Evolutionary conservation across 2,329 filamentous ascomycete genomes (phyloP), one percentile per base, ranked within the genome.

Genomic region (Aspergillus melleus): DNA sequence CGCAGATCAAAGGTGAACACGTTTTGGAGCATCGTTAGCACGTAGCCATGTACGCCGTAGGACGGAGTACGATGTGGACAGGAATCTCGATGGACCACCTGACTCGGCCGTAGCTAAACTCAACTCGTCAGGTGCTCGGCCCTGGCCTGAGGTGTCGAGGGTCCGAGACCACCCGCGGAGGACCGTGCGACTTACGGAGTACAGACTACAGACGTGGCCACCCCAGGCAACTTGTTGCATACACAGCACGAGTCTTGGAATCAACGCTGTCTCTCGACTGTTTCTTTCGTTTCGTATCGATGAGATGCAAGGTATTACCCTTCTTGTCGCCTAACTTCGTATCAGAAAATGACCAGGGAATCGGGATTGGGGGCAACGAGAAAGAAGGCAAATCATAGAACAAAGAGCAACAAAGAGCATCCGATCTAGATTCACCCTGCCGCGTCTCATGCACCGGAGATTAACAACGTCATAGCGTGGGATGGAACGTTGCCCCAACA

Each of bases 141-240:
- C 26, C 53, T 56, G 49, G 58, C 61, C 61, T 63, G 52, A 63
- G 61, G 61, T 56, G 58, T 63, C 61, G 46, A 63, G 46, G 55
- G 58, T 57, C 58, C 52, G 49, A 44, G 58, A 20, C 49, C 52
- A 46, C n/a, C 44, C 47, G 26, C 42, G 36, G 57, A 49, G 61
- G 61, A 20, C 61, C 61, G 61, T 63, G 61, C 61, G 55, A 56
- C 47, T 10, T 10, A 22, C 20, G 4, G 19, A 14, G 12, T n/a
- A 30, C 30, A 26, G 19, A 30, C 30, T n/a, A 30, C 30, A 26
- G 19, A 30, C 30, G 29, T 42, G 36, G 36, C 36, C 36, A 42
- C 1, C 4, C 16, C 36, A 42, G 36, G 14, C 14, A 5, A 6
- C 36, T 6, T 5, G 4, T 6, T 5, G 36, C 36, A n/a, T 16